Percentiles rank a stretch among this genome's conserved stretches.
Evolutionary conservation across 768 basidiomycete genomes (phyloP).

Genomic region (Russula ochroleuca): DNA sequence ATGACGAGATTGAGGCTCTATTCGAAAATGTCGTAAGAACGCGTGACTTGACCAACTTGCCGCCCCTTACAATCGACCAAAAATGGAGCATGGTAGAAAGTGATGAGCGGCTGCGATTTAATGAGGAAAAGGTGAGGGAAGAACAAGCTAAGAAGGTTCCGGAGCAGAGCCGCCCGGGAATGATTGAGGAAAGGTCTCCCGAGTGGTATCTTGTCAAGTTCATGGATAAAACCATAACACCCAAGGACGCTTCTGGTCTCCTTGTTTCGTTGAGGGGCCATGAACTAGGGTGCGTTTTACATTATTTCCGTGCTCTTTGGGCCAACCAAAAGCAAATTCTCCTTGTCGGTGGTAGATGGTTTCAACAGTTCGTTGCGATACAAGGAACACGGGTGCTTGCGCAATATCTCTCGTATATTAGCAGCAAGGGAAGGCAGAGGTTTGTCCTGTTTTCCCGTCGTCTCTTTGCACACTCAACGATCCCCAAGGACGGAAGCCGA

Average conservation of each 20-base stretch:
- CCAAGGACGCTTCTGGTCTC: constrained; percentile 74
- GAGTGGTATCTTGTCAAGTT: constrained; percentile 94
- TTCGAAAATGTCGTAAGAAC: constrained; percentile 75
- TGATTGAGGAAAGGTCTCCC: constrained; percentile 65
- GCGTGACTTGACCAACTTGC: constrained; percentile 59
- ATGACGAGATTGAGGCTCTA: constrained; percentile 72
- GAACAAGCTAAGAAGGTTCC: constrained; percentile 57
- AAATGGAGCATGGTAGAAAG: constrained; percentile 91
- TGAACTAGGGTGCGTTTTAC: constrained; percentile 60
- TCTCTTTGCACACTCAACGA: background rate
- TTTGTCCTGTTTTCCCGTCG: constrained; percentile 32
- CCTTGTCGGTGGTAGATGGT: constrained; percentile 54
- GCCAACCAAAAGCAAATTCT: constrained; percentile 2
- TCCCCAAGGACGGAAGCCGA: constrained; percentile 57
- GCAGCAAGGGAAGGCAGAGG: constrained; percentile 64
- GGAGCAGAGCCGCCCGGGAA: constrained; percentile 51
- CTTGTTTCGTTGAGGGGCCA: constrained; percentile 75
- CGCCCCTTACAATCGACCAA: constrained; percentile 64
- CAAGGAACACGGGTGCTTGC: constrained; percentile 85
- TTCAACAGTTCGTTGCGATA: constrained; percentile 64
- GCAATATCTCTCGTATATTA: constrained; percentile 70
- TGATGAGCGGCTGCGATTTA: constrained; percentile 76
- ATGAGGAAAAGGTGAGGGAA: constrained; percentile 61
- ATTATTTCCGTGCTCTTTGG: background rate
- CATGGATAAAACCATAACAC: constrained; percentile 77